phyloP scores from a whole-genome alignment of 306 rosid genomes.

The Casuarina glauca region DNA sequence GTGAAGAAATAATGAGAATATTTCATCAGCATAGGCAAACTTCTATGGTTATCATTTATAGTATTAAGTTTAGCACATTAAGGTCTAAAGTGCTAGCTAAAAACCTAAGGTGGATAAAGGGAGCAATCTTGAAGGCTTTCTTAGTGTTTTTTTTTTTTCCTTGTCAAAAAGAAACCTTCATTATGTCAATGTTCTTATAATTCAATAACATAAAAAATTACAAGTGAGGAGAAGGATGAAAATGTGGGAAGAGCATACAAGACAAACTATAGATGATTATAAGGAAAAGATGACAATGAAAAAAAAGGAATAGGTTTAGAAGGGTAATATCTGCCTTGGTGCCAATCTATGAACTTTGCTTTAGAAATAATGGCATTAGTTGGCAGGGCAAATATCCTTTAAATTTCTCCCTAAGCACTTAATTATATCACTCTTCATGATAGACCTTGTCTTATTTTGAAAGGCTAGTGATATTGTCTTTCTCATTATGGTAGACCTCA shows the following conservation, averaged over 20 bases:
- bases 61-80: no score
- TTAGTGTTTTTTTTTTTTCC: no score
- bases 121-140: no score
- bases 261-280: background rate
- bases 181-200: conserved; percentile 1
- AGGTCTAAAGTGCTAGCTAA: no score
- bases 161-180: background rate
- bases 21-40: no score
- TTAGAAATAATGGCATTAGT: conserved; percentile 26
- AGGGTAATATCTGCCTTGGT: background rate
- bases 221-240: background rate
- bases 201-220: background rate
- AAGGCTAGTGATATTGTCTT: conserved; percentile 87
- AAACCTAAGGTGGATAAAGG: no score
- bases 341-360: background rate
- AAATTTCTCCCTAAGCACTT: conserved; percentile 79
- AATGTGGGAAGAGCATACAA: background rate
- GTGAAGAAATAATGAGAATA: no score
- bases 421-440: conserved; percentile 82
- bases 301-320: background rate
- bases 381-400: conserved; percentile 70
- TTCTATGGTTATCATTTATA: no score
- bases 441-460: conserved; percentile 76
- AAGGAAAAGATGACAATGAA: background rate
- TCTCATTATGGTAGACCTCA: conserved; percentile 77